Evolutionary conservation across 2,329 filamentous ascomycete genomes (phyloP), one percentile per base, ranked within the genome.

Genomic region (Ceratocystis albifundus): DNA sequence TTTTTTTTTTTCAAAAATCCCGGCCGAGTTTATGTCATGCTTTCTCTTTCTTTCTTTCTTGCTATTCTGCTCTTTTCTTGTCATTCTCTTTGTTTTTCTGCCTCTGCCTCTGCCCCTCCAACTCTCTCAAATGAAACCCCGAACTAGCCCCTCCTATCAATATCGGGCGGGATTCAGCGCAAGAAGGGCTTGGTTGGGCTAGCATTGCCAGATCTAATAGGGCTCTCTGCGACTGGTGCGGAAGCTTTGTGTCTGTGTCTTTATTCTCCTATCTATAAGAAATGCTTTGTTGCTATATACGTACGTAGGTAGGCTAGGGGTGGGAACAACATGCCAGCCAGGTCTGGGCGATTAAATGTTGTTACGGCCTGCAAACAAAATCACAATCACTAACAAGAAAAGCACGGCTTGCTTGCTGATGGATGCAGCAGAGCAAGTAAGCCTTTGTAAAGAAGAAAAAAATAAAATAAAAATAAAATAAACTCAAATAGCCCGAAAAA

Each of bases 221-320:
- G 53, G 25, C 53, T 17, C 53, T 30, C 53, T 59, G 53, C 25
- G 22, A 59, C 53, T 59, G 28, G 53, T 59, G 53, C 53, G 53
- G 53, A 32, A 59, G 53, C 53, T 59, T 59, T 36, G 53, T 57
- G 53, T 28, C 25, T n/a, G n/a, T n/a, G n/a, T n/a, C n/a, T n/a
- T 57, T 57, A 57, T 57, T 57, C 17, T 57, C 17, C 22, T 28
- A 30, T 32, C 53, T 59, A 59, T 32, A 59, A 59, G 28, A 15
- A 15, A 15, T 3, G 32, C 32, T 32, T n/a, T 25, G 32, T n/a
- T 12, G 25, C 28, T 36, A 25, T 32, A 17, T n/a, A 59, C 17
- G 28, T 15, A n/a, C n/a, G n/a, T n/a, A n/a, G n/a, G n/a, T n/a
- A n/a, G n/a, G n/a, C n/a, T n/a, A 25, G 32, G 15, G 28, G 28